These are phyloP conservation scores for Podospora conica DNA, from an alignment of 495 filamentous ascomycete species.

Conservation along the genomic window DNA sequence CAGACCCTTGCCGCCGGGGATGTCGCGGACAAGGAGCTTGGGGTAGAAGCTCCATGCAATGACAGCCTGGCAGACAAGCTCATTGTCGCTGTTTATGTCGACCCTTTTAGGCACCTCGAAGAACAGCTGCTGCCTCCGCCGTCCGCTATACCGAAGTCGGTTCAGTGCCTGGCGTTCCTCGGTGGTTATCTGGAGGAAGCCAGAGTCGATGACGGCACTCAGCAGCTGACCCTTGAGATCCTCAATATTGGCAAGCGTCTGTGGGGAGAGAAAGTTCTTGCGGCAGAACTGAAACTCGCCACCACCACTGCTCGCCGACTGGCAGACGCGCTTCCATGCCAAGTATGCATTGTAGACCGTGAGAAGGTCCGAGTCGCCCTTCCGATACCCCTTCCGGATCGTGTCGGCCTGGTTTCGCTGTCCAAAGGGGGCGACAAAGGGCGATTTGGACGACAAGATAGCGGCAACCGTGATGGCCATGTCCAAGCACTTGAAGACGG, in stretches of 20 bases:
- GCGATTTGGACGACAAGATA: constrained; percentile 88
- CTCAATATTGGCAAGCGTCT: constrained; percentile 83
- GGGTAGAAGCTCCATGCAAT: constrained; percentile 93
- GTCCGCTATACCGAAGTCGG: constrained; percentile 41
- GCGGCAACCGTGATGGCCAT: constrained; percentile 85
- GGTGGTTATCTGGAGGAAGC: constrained; percentile 65
- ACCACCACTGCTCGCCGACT: constrained; percentile 48
- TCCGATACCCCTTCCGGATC: constrained; percentile 68
- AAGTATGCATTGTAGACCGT: constrained; percentile 91
- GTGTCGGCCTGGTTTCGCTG: constrained; percentile 72
- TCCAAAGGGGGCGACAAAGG: constrained; percentile 80
- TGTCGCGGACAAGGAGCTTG: constrained; percentile 74
- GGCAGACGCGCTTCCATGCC: constrained; percentile 75
- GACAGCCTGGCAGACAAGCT: constrained; percentile 67
- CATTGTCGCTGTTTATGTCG: constrained; percentile 68
- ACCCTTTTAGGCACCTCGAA: constrained; percentile 70
- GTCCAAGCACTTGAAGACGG: constrained; percentile 84
- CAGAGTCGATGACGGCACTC: constrained; percentile 72
- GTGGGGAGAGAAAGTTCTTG: constrained; percentile 80
- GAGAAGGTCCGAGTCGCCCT: constrained; percentile 83
- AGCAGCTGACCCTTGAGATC: constrained; percentile 89
- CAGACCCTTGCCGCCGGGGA: constrained; percentile 65
- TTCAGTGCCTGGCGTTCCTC: constrained; percentile 62
- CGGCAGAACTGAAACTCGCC: constrained; percentile 82
- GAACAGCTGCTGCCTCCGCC: constrained; percentile 62